Evolutionary conservation across 805 yeast genomes (phyloP).

Genomic region (Lipomyces yamadae): DNA sequence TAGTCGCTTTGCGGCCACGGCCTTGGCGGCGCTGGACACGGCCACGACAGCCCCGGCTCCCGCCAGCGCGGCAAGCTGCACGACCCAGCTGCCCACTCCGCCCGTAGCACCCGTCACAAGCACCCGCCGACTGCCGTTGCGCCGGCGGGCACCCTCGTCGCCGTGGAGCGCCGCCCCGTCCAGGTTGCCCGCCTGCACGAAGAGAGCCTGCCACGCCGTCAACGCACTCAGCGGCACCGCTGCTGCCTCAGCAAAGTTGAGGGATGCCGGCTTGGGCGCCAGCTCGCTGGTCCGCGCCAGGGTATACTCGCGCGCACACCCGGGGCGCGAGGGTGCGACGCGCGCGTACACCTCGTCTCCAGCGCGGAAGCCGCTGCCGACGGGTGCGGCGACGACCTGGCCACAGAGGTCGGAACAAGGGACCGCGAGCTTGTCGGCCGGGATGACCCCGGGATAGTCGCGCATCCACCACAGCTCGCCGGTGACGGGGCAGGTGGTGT

Average conservation of each 20-base stretch:
- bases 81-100: constrained; percentile 9
- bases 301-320: constrained; percentile 4
- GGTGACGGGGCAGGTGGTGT: background rate
- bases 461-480: constrained; percentile 1
- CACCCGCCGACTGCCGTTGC: background rate
- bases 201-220: constrained; percentile 10
- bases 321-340: background rate
- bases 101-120: constrained; percentile 10
- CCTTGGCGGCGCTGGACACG: background rate
- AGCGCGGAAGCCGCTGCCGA: background rate
- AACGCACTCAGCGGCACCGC: background rate
- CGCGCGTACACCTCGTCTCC: constrained; percentile 7
- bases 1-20: background rate
- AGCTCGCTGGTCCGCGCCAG: background rate
- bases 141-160: background rate
- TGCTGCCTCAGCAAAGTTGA: background rate
- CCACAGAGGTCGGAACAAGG: constrained; percentile 1
- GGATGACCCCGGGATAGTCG: background rate
- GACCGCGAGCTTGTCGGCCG: background rate
- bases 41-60: constrained; percentile 1
- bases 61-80: background rate
- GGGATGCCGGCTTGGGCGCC: background rate
- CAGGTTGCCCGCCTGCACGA: background rate
- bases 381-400: background rate
- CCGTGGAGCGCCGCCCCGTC: background rate